Conservation (phyloP, 2,329 filamentous ascomycete species). For the Juglanconis oblonga region DNA sequence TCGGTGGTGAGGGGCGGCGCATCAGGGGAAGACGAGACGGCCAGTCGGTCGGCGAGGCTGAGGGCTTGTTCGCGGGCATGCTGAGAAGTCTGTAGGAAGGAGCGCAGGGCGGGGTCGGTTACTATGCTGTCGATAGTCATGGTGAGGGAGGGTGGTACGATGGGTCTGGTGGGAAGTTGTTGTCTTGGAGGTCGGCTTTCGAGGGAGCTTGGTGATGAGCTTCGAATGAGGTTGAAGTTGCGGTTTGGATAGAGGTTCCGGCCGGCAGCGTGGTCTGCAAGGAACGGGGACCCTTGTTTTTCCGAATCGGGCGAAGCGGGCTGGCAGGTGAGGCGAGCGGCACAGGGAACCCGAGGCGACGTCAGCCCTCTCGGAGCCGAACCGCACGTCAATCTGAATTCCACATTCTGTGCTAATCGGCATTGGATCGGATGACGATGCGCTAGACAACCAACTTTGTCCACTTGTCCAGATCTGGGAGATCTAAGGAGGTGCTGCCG, state of each 20-base stretch:
- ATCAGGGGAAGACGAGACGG: conserved; percentile 42
- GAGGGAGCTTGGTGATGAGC: neutral
- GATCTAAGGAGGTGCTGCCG: neutral
- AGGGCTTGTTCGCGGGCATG: conserved; percentile 71
- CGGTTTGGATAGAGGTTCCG: neutral
- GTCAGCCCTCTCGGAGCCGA: no score
- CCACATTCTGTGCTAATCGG: no score
- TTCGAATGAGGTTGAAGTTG: neutral
- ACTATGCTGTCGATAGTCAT: conserved; percentile 60
- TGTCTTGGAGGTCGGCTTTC: neutral
- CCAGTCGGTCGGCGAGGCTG: conserved; percentile 55
- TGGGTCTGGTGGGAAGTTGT: neutral
- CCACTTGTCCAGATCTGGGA: no score
- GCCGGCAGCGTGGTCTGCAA: neutral
- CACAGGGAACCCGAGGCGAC: no score
- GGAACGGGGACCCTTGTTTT: neutral
- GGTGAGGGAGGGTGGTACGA: neutral
- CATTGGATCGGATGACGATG: no score
- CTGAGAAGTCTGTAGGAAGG: conserved; percentile 69
- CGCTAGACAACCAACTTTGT: no score
- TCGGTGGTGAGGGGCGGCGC: conserved; percentile 40
- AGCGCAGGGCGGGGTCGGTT: conserved; percentile 61
- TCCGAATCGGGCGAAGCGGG: neutral
- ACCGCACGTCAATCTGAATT: no score
- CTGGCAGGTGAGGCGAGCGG: no score